Base-by-base conservation (phyloP, 306 rosid genomes). In the Quercus mongolica region DNA sequence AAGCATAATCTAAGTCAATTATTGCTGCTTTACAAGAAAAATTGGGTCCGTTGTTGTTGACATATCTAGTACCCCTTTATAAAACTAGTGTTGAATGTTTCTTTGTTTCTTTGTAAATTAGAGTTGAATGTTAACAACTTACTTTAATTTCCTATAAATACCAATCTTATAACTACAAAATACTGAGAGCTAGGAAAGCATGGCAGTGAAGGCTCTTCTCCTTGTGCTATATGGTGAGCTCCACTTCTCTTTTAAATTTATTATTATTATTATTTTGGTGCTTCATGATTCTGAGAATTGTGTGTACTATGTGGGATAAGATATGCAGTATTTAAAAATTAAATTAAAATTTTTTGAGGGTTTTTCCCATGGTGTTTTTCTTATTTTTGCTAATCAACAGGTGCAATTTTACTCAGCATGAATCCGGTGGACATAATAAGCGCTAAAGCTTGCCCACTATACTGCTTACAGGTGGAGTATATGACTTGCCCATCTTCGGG, bases 401-500 rank as follows among this genome's bases (percentile, higher is more conserved):
- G 71, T 33, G 71, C 71, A 9, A 33, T 67, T 31, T 67, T 67
- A 19, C 26, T 67, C 25, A 23, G 71, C 4, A 33, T 31, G n/a
- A 67, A 33, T 33, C 71, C 71, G 35, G 51, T 18, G 26, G 38
- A 31, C 49, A 67, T 31, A 1, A 64, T 9, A 46, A 67, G 51
- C 49, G 71, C n/a, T 20, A 33, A 31, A 31, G 71, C 71, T 18
- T 67, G 71, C 71, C 71, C 71, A 18, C 71, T 67, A 7, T 67
- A 67, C 4, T 67, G 71, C 71, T 67, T 67, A 33, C 51, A 67
- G 25, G 71, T 67, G 51, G 26, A 67, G 26, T 67, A 67, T 33
- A 33, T 67, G 71, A 67, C 71, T 7, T 67, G 71, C 51, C 71
- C 8, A 67, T 67, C 71, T 18, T 67, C 71, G 6, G 71, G 71